Conservation (phyloP, 139 green algal genomes). For the Chlamydomonas schloesseri region DNA sequence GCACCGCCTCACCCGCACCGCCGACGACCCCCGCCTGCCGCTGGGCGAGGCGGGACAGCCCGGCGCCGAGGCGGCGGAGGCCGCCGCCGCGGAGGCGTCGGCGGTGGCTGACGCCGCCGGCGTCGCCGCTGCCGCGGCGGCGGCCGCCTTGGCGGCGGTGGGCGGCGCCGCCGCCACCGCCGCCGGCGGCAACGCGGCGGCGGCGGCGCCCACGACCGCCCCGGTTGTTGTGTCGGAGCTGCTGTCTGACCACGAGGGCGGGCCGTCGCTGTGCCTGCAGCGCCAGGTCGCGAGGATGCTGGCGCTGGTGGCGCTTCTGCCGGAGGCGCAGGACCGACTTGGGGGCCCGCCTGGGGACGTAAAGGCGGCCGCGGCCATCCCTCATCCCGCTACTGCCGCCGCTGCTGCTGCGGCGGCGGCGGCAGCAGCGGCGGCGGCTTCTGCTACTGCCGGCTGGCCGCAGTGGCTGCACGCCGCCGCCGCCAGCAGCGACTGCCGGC, state of each 20-base stretch:
- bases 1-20: conserved; percentile 63
- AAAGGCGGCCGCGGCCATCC: background rate
- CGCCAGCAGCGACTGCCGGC: conserved; percentile 65
- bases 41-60: conserved; percentile 26
- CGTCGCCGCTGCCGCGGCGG: too few species aligned
- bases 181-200: background rate
- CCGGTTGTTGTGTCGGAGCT: conserved; percentile 11
- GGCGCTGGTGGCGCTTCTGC: conserved; percentile 68
- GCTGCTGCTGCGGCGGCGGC: background rate
- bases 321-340: conserved; percentile 34
- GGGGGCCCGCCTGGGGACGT: too few species aligned
- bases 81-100: background rate
- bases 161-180: background rate
- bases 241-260: conserved; percentile 16
- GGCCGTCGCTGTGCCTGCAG: conserved; percentile 32
- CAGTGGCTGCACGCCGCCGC: conserved; percentile 67
- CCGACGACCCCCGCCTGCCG: conserved; percentile 19
- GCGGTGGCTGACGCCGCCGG: too few species aligned
- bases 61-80: background rate
- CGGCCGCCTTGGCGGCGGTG: background rate
- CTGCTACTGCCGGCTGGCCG: conserved; percentile 52
- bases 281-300: conserved; percentile 74
- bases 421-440: background rate
- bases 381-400: background rate
- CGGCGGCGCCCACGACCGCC: background rate